Percentiles rank a stretch among this genome's conserved stretches.
Conservation (phyloP, 1,139 yeast species). For the Arxiozyma slooffiae region DNA sequence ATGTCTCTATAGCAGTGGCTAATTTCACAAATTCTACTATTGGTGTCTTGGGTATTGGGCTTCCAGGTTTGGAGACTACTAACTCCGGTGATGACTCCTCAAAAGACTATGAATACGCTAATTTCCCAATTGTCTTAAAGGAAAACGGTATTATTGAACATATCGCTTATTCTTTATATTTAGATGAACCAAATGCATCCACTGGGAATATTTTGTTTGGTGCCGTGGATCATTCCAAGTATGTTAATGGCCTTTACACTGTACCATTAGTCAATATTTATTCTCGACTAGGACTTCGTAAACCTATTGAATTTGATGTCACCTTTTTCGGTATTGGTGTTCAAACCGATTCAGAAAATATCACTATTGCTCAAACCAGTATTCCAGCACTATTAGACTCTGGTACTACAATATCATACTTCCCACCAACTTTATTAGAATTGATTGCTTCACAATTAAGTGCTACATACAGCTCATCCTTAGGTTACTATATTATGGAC, state of each 20-base stretch:
- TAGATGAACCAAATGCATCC: conserved; percentile 34
- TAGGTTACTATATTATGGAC: conserved; percentile 32
- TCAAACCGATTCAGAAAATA: conserved; percentile 16
- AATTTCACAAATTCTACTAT: conserved; percentile 42
- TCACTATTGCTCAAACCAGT: conserved; percentile 22
- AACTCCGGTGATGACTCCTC: conserved; percentile 21
- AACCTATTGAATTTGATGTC: conserved; percentile 38
- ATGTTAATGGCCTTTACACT: conserved; percentile 33
- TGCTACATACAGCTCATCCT: conserved; percentile 31
- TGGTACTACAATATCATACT: conserved; percentile 40
- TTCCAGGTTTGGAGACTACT: conserved; percentile 43
- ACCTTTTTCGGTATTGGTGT: conserved; percentile 35
- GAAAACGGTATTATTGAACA: conserved; percentile 43
- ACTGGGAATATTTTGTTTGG: conserved; percentile 46
- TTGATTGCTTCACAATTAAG: conserved; percentile 31
- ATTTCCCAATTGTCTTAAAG: conserved; percentile 49
- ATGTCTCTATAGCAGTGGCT: conserved; percentile 50
- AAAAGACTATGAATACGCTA: conserved; percentile 22
- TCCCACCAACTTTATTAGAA: conserved; percentile 32
- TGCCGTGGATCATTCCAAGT: conserved; percentile 42
- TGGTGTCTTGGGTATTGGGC: conserved; percentile 57
- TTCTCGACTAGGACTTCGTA: conserved; percentile 29
- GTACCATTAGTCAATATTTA: conserved; percentile 37
- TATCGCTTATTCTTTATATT: conserved; percentile 45
- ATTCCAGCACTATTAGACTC: conserved; percentile 40